Conservation (phyloP, 2,329 filamentous ascomycete species). For the Fusarium sp. region DNA sequence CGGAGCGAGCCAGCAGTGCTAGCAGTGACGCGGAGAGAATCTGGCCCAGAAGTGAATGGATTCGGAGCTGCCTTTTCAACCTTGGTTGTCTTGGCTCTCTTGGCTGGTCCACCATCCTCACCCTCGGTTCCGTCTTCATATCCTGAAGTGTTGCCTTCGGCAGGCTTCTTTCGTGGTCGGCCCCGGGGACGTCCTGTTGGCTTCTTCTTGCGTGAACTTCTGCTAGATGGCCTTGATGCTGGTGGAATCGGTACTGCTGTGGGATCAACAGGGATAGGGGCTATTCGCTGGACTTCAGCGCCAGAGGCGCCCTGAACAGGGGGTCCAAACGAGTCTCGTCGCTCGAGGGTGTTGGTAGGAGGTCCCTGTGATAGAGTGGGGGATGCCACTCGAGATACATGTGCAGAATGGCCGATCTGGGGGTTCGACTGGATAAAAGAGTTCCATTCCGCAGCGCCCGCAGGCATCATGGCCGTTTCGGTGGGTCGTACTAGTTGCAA, state of each 20-base stretch:
- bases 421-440: constrained; percentile 82
- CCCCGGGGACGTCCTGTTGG: constrained; percentile 71
- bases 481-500: constrained; percentile 44
- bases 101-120: constrained; percentile 70
- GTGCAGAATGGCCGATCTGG: constrained; percentile 59
- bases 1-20: constrained; percentile 92
- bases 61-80: constrained; percentile 80
- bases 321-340: constrained; percentile 50
- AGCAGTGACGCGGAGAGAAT: constrained; percentile 90
- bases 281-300: constrained; percentile 55
- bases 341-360: constrained; percentile 33
- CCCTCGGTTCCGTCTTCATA: constrained; percentile 78
- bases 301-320: constrained; percentile 37
- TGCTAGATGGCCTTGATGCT: constrained; percentile 72
- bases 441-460: constrained; percentile 83
- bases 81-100: constrained; percentile 84
- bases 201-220: constrained; percentile 65
- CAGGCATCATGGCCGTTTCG: constrained; percentile 62
- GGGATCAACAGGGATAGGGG: constrained; percentile 53
- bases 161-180: constrained; percentile 68
- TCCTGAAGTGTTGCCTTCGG: constrained; percentile 79
- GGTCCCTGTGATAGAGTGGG: constrained; percentile 56
- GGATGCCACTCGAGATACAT: constrained; percentile 55
- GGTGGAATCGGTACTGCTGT: constrained; percentile 42
- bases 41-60: constrained; percentile 80